These are phyloP conservation scores for Citropsis articulata DNA, from an alignment of 345 rosid genomes.

Conservation along the genomic window DNA sequence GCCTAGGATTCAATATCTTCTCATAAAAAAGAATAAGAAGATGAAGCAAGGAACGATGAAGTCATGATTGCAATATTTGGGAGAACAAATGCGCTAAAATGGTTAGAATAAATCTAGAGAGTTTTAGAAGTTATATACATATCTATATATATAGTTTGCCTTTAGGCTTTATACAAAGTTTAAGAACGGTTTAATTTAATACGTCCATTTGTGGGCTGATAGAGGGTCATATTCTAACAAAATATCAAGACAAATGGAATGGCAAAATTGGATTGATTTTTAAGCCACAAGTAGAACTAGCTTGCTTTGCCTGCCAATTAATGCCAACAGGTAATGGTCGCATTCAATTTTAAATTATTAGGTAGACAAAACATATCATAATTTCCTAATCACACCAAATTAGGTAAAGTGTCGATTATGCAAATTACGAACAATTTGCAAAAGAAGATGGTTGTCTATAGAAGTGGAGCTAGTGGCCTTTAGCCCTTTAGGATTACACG, in stretches of 20 bases:
- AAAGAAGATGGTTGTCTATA: neutral
- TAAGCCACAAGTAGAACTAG: neutral
- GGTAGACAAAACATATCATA: neutral
- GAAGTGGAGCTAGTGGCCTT: neutral
- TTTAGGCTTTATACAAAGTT: neutral
- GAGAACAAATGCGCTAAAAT: neutral
- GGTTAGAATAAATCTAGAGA: neutral
- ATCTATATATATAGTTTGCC: neutral
- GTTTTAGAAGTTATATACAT: neutral
- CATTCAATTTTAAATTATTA: neutral
- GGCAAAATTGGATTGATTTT: neutral
- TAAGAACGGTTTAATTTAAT: neutral
- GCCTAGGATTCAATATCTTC: neutral
- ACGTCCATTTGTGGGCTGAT: neutral
- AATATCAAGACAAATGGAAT: neutral
- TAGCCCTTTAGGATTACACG: neutral
- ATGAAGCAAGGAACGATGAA: neutral
- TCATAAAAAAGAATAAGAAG: neutral
- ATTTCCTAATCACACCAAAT: neutral
- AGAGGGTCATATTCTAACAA: neutral
- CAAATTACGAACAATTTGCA: neutral
- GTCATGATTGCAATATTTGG: neutral
- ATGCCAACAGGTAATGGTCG: neutral
- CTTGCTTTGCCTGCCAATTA: neutral
- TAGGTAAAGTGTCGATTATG: neutral